A percentile compares a stretch with the other conserved stretches of the same genome.
These are phyloP conservation scores for Talaromyces sp. DNA, from an alignment of 2,329 filamentous ascomycete species.

Conservation along the genomic window DNA sequence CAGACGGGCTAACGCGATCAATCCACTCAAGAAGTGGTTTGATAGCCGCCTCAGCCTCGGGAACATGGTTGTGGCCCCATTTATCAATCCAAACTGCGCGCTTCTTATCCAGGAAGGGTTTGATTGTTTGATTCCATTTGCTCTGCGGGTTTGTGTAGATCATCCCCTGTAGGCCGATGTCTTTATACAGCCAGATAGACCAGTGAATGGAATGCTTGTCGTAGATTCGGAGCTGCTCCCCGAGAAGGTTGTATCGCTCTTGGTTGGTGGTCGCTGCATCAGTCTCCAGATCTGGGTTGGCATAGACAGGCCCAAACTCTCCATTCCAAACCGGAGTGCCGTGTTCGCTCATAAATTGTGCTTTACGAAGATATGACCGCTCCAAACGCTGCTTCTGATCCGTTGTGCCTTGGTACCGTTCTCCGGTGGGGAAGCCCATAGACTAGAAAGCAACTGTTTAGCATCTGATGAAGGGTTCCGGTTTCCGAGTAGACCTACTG, in stretches of 20 bases:
- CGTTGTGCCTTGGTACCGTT: constrained; percentile 44
- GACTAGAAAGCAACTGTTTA: constrained; percentile 14
- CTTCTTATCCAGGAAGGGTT: constrained; percentile 60
- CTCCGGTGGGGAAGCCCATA: constrained; percentile 48
- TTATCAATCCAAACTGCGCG: constrained; percentile 56
- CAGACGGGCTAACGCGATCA: constrained; percentile 46
- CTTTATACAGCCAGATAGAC: constrained; percentile 65
- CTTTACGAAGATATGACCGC: constrained; percentile 50
- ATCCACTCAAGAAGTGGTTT: constrained; percentile 51
- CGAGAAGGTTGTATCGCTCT: constrained; percentile 50
- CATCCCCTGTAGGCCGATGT: constrained; percentile 61
- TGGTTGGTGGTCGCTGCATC: constrained; percentile 46
- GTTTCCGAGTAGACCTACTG: constrained; percentile 22
- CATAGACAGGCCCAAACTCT: constrained; percentile 55
- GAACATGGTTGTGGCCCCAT: constrained; percentile 53
- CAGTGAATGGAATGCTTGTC: constrained; percentile 56
- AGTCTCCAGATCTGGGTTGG: constrained; percentile 26
- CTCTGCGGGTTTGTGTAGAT: constrained; percentile 52
- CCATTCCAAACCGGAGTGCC: constrained; percentile 55
- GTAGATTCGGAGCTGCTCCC: constrained; percentile 56
- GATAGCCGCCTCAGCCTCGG: constrained; percentile 49
- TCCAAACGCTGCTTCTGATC: constrained; percentile 48
- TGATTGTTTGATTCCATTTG: constrained; percentile 55
- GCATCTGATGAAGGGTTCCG: not conserved
- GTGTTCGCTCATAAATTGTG: constrained; percentile 49